Conservation (phyloP, 306 rosid species). For the Malus fusca region DNA sequence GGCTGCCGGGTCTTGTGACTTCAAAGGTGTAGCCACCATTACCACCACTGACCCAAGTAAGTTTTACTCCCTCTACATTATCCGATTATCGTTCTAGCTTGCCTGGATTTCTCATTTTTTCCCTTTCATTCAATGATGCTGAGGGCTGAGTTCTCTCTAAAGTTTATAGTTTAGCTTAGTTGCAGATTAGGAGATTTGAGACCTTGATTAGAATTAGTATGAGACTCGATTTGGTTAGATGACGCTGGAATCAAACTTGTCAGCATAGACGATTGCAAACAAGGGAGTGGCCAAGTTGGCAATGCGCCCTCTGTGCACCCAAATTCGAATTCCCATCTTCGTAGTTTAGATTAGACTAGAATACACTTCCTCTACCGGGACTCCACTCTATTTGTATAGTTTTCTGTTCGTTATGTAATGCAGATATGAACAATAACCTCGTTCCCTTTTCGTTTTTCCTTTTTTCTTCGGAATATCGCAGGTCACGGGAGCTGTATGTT, state of each 20-base stretch:
- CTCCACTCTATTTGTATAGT: slow-evolving; percentile 17
- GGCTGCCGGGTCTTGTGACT: slow-evolving; percentile 69
- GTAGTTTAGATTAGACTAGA: too few relatives aligned
- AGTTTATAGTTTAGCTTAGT: slow-evolving; percentile 2
- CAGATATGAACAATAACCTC: slow-evolving; percentile 1
- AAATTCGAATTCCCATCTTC: too few relatives aligned
- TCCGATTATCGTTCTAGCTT: neutral
- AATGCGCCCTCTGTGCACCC: too few relatives aligned
- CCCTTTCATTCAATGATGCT: neutral
- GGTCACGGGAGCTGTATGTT: slow-evolving; percentile 81
- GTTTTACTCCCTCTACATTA: slow-evolving; percentile 4
- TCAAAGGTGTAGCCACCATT: slow-evolving; percentile 74
- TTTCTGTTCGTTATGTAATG: neutral
- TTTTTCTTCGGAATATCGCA: slow-evolving; percentile 44
- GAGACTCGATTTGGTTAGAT: slow-evolving; percentile 5
- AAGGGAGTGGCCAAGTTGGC: too few relatives aligned
- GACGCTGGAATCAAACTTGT: neutral
- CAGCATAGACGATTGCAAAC: too few relatives aligned
- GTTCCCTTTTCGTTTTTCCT: neutral
- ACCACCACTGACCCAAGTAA: slow-evolving; percentile 85
- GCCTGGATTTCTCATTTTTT: neutral
- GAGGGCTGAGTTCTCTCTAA: neutral
- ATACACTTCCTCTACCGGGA: slow-evolving; percentile 15
- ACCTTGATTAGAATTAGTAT: neutral
- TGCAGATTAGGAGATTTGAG: neutral